These are phyloP conservation scores for Sistotremastrum suecicum DNA, from an alignment of 768 basidiomycete species.

Conservation along the genomic window DNA sequence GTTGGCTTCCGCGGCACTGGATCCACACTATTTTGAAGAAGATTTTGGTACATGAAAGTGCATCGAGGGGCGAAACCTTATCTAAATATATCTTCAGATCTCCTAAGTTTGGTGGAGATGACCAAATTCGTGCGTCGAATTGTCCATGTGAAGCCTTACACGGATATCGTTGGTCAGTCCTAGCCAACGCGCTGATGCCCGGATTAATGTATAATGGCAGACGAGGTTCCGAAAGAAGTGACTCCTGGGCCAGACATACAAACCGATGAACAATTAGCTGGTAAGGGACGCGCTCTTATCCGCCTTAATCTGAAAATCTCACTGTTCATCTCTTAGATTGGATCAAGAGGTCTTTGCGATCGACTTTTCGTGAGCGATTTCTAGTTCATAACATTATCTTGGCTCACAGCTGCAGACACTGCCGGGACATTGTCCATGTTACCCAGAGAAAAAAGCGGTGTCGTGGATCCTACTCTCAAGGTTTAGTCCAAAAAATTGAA, in stretches of 20 bases:
- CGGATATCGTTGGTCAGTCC: slow-evolving; percentile 16
- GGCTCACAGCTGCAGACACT: slow-evolving; percentile 21
- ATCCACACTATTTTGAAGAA: slow-evolving; percentile 29
- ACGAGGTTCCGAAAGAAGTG: slow-evolving; percentile 13
- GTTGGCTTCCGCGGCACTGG: slow-evolving; percentile 20
- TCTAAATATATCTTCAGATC: slow-evolving; percentile 14
- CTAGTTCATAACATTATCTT: background rate
- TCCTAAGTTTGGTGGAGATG: slow-evolving; percentile 19
- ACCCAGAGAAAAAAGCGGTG: slow-evolving; percentile 33
- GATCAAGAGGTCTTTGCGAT: slow-evolving; percentile 10
- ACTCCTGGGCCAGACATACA: slow-evolving; percentile 19
- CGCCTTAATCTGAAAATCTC: slow-evolving; percentile 10
- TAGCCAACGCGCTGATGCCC: slow-evolving; percentile 4
- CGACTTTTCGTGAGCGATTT: slow-evolving; percentile 11
- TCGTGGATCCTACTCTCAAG: slow-evolving; percentile 34
- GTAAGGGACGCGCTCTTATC: slow-evolving; percentile 8
- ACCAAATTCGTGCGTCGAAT: slow-evolving; percentile 19
- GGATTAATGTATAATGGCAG: background rate
- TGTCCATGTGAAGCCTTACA: slow-evolving; percentile 17
- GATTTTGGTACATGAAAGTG: slow-evolving; percentile 20
- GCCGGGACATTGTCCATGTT: slow-evolving; percentile 39
- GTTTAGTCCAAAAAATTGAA: slow-evolving; percentile 9
- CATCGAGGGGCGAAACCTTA: background rate
- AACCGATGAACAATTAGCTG: slow-evolving; percentile 22
- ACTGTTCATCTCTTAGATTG: slow-evolving; percentile 7